Evolutionary conservation across 139 green algal genomes (phyloP).

Genomic region (Trebouxia sp.): DNA sequence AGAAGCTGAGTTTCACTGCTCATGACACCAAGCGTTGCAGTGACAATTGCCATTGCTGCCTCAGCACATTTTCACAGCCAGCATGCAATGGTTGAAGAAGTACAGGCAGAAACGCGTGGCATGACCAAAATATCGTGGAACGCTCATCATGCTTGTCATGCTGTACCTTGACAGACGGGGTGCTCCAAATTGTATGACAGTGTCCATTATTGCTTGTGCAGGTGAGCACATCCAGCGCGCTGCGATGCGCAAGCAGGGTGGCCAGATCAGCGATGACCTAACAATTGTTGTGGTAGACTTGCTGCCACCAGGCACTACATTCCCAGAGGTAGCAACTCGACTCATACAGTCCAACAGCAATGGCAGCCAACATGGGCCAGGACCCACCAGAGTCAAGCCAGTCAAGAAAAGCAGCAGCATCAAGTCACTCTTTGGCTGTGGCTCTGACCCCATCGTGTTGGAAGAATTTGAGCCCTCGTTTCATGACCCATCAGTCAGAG

Average conservation of each 20-base stretch:
- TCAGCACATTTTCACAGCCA: too few species aligned
- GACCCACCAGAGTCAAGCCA: not conserved
- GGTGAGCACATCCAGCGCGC: not conserved
- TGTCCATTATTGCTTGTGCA: not conserved
- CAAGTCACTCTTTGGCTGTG: not conserved
- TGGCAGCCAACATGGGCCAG: too few species aligned
- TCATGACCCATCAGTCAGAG: slow-evolving; percentile 1
- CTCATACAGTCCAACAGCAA: not conserved
- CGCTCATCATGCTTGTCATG: too few species aligned
- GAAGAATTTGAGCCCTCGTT: slow-evolving; percentile 17
- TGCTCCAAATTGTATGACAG: too few species aligned
- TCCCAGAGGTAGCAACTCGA: not conserved
- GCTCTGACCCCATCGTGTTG: not conserved
- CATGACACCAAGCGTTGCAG: too few species aligned
- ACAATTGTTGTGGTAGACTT: slow-evolving; percentile 24
- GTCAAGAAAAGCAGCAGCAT: not conserved
- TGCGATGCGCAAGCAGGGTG: not conserved
- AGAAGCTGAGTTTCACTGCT: too few species aligned
- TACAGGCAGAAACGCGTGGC: too few species aligned
- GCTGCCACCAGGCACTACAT: not conserved
- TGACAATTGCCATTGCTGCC: too few species aligned
- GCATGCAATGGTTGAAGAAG: too few species aligned
- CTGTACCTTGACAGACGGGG: not conserved
- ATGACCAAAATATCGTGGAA: not conserved
- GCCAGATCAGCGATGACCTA: slow-evolving; percentile 25